Base-by-base conservation (phyloP, 2,329 filamentous ascomycete genomes). In the Karstenula rhodostoma region DNA sequence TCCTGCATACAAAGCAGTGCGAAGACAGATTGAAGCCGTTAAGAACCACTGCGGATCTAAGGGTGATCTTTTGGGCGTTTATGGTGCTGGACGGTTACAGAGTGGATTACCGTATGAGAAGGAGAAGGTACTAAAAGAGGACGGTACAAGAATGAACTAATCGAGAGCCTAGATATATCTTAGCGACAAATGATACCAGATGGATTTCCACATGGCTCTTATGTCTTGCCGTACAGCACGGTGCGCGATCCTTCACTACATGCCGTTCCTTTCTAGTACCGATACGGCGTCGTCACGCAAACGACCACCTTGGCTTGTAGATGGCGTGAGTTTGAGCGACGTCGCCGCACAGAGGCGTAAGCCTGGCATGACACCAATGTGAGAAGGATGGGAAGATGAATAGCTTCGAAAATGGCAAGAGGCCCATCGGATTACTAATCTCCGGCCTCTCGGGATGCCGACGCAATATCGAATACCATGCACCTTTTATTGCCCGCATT, bases 41-140 rank as follows among this genome's bases (percentile, higher is more conserved):
- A 56, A 56, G 53, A 25, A 56, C 12, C 23, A 48, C n/a, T 25
- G 27, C 23, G 53, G 53, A 5, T 19, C 53, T 13, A 13, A 44
- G 8, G 53, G 53, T 7, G 53, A 56, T 32, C 29, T 56, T 17
- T 17, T 49, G 33, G 53, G 53, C 29, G 32, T 56, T 4, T 56
- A 56, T 23, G 53, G 53, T 37, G 53, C 27, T 22, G 53, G 43
- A 25, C 27, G 53, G 13, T 22, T 56, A 19, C 43, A 49, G 29
- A 56, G 53, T 22, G 53, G 53, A 29, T n/a, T 56, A 3, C 53
- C 53, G 19, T 56, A 56, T 25, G 25, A 56, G 29, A 56, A 56
- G 27, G 43, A 56, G 15, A 56, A 48, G 25, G 51, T 54, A 9
- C 35, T 54, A 5, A 54, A 54, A 25, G 40, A 25, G 4, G 40